Conservation (phyloP, 2,329 filamentous ascomycete genomes). For the Pseudogymnoascus sp. region DNA sequence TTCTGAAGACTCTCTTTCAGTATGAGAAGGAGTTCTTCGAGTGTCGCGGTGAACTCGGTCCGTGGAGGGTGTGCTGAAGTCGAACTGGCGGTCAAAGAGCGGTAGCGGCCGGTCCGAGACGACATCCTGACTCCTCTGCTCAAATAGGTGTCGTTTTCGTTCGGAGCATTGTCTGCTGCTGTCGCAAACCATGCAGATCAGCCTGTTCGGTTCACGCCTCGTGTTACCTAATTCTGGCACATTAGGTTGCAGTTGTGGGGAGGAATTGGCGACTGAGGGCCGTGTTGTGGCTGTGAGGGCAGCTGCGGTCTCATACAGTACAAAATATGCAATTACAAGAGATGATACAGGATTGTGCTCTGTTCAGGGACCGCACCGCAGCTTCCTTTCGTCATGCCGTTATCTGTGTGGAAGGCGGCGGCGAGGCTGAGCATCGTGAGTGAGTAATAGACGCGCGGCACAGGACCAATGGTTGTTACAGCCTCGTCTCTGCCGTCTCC, state of each 20-base stretch:
- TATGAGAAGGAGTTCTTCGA: conserved; percentile 41
- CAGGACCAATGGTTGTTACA: conserved; percentile 5
- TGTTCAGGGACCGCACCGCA: conserved; percentile 1
- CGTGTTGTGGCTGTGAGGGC: background rate
- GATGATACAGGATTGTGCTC: background rate
- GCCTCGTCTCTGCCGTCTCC: background rate
- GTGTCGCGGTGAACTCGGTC: conserved; percentile 52
- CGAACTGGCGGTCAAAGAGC: conserved; percentile 56
- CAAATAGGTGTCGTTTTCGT: background rate
- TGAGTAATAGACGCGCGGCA: conserved; percentile 8
- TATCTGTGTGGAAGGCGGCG: conserved; percentile 4
- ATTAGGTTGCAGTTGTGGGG: background rate
- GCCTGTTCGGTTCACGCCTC: background rate
- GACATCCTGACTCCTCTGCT: conserved; percentile 36
- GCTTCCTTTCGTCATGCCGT: conserved; percentile 1
- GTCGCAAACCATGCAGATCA: background rate
- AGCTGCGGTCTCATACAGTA: background rate
- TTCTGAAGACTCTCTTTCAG: conserved; percentile 1
- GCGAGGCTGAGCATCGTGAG: background rate
- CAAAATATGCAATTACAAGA: background rate
- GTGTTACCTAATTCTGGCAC: conserved; percentile 3
- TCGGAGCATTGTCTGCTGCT: background rate
- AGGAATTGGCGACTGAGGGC: background rate
- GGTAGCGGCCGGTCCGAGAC: conserved; percentile 46
- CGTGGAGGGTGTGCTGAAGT: conserved; percentile 36